Evolutionary conservation across 2,329 filamentous ascomycete genomes (phyloP), one percentile per base, ranked within the genome.

Genomic region (Aspergillus clavatus): DNA sequence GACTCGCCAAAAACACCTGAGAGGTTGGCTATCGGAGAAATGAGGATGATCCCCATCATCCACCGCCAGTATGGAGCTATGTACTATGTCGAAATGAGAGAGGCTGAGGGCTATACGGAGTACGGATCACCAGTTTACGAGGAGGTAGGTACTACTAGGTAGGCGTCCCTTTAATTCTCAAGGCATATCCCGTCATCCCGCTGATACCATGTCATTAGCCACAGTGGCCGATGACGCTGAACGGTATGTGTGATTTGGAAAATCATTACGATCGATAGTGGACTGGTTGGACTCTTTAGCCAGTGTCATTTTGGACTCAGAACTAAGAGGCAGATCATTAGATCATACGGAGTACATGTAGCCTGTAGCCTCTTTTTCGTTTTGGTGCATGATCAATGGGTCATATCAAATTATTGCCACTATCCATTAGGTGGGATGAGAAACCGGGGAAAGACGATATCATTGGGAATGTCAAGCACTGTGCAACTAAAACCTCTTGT

Each of bases 11-110:
- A n/a, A n/a, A n/a, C n/a, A 42, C 53, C 47, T 42, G 38, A 51
- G 50, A 39, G 39, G 26, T 46, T 21, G 33, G 38, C 27, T 35
- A 16, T 47, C 46, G 45, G 48, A 46, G 48, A 40, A 50, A 47
- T 50, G 50, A 42, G 29, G 53, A 46, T 56, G 52, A 54, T 56
- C 52, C 47, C 54, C 50, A 53, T 54, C 50, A 53, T 47, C 47
- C 42, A 50, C 46, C 38, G 45, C 49, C 38, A 46, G 22, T 19
- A 42, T 48, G 45, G 31, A 11, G 11, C 10, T 19, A 48, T 43
- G 42, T n/a, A n/a, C n/a, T n/a, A n/a, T n/a, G n/a, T n/a, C n/a
- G n/a, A n/a, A n/a, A n/a, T n/a, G n/a, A n/a, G n/a, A n/a, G n/a
- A n/a, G n/a, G n/a, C n/a, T n/a, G n/a, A n/a, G n/a, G n/a, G n/a